Conservation (phyloP, 129 eudicot genomes). For the Tagetes erecta region DNA sequence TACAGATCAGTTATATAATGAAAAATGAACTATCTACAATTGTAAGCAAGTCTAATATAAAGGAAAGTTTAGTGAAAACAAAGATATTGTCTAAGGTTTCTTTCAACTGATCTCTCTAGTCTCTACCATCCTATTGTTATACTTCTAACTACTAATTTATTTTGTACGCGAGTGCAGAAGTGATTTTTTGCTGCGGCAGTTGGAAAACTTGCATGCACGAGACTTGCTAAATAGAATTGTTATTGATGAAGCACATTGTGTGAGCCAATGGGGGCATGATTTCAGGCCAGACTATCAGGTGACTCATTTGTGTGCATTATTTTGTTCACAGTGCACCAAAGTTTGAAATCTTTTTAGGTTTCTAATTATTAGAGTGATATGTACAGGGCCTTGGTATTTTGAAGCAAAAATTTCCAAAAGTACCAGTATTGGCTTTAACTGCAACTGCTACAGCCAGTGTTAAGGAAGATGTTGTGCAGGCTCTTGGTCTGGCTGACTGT, state of each 20-base stretch:
- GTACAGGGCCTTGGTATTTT: constrained; percentile 93
- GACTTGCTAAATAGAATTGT: constrained; percentile 80
- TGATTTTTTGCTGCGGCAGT: constrained; percentile 75
- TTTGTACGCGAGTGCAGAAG: constrained; percentile 60
- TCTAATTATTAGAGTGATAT: constrained; percentile 20
- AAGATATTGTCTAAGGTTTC: neutral
- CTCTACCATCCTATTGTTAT: constrained; percentile 1
- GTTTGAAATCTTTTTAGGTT: constrained; percentile 6
- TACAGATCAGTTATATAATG: constrained; percentile 15
- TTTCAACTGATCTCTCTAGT: neutral
- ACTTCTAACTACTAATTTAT: neutral
- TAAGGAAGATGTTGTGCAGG: constrained; percentile 98
- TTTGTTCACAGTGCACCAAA: neutral
- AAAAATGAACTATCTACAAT: neutral
- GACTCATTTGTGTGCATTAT: constrained; percentile 16
- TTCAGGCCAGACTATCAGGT: constrained; percentile 99
- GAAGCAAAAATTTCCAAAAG: constrained; percentile 87
- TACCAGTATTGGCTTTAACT: constrained; percentile 96
- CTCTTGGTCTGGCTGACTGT: constrained; percentile 95
- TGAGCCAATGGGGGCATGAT: constrained; percentile 99
- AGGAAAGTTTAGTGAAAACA: constrained; percentile 15
- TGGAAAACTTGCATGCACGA: constrained; percentile 78
- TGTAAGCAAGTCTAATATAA: constrained; percentile 23
- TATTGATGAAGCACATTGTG: constrained; percentile 99
- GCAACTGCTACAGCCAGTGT: constrained; percentile 98